These are phyloP conservation scores for Boletus pseudopeckii DNA, from an alignment of 768 basidiomycete species.

Conservation along the genomic window DNA sequence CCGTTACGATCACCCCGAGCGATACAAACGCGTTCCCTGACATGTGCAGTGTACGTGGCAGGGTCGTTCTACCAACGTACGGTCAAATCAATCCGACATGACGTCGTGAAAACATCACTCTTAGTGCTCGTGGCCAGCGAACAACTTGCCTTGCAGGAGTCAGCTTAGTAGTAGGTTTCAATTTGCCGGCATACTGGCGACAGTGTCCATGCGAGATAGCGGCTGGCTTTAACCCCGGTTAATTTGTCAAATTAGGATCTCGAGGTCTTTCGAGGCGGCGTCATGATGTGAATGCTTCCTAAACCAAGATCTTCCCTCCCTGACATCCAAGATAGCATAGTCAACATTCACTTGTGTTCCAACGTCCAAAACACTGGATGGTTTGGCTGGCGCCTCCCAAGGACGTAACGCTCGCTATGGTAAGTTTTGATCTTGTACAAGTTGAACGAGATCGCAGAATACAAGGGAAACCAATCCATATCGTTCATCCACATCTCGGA, in stretches of 20 bases:
- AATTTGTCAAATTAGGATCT: not conserved
- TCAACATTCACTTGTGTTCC: not conserved
- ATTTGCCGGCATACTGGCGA: no score
- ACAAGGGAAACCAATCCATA: slow-evolving; percentile 7
- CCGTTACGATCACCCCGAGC: not conserved
- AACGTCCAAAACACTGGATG: slow-evolving; percentile 23
- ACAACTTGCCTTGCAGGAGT: not conserved
- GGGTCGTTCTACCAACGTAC: slow-evolving; percentile 1
- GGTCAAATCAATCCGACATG: not conserved
- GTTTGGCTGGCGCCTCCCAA: slow-evolving; percentile 13
- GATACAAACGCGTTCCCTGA: slow-evolving; percentile 2
- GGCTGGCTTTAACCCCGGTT: not conserved
- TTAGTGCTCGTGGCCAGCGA: not conserved
- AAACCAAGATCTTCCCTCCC: not conserved
- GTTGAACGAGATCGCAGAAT: not conserved
- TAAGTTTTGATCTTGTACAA: slow-evolving; percentile 4
- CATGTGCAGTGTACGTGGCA: not conserved
- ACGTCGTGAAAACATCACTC: not conserved
- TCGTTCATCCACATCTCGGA: slow-evolving; percentile 2
- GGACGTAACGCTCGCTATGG: slow-evolving; percentile 3
- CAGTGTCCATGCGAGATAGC: not conserved
- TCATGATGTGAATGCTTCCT: not conserved
- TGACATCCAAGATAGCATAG: not conserved
- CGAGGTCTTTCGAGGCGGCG: not conserved
- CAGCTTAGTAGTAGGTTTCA: no score